These are phyloP conservation scores for Malbranchea zuffiana DNA, from an alignment of 2,329 filamentous ascomycete species.

Conservation along the genomic window DNA sequence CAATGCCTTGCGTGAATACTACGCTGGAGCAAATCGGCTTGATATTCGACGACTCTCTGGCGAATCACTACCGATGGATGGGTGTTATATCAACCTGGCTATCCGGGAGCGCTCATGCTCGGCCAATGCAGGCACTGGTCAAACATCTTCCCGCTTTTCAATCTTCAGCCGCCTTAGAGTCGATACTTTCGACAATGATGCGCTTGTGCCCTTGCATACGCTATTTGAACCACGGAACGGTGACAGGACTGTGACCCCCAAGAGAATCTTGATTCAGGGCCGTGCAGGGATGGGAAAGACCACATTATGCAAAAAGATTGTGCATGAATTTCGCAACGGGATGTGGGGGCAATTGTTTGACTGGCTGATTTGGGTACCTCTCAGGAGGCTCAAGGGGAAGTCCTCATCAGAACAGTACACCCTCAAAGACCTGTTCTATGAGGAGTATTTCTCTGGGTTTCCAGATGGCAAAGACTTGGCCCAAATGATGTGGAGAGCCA, in stretches of 20 bases:
- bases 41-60: conserved; percentile 29
- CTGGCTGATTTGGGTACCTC: conserved; percentile 32
- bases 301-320: conserved; percentile 35
- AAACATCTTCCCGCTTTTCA: conserved; percentile 17
- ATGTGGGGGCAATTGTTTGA: conserved; percentile 26
- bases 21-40: conserved; percentile 17
- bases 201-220: conserved; percentile 1
- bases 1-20: conserved; percentile 1
- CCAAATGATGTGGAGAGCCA: background rate
- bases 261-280: conserved; percentile 30
- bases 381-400: conserved; percentile 25
- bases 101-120: conserved; percentile 22
- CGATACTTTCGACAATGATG: background rate
- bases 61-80: conserved; percentile 23
- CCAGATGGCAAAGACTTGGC: background rate
- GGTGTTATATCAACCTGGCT: conserved; percentile 34
- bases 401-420: background rate
- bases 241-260: conserved; percentile 15
- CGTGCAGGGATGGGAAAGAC: conserved; percentile 33
- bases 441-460: background rate
- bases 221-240: conserved; percentile 23
- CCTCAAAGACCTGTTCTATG: background rate
- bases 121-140: conserved; percentile 12
- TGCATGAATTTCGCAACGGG: conserved; percentile 25
- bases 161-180: background rate